Evolutionary conservation across 805 yeast species (phyloP).

Genomic region (Candida boidinii): DNA sequence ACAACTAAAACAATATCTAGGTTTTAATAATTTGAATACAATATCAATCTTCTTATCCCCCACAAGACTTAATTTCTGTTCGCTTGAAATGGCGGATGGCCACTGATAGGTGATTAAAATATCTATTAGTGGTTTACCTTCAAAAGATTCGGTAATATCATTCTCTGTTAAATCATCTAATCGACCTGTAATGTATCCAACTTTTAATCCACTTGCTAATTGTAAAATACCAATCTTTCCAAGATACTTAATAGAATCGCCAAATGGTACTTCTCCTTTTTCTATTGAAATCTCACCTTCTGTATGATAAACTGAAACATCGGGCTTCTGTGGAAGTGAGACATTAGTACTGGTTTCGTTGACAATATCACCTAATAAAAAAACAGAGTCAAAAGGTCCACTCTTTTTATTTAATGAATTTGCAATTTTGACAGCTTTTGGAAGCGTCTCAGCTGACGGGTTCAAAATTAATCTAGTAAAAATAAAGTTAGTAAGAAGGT

Average conservation of each 20-base stretch:
- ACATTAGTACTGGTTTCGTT: conserved; percentile 4
- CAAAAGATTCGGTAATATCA: conserved; percentile 10
- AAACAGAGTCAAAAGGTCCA: conserved; percentile 55
- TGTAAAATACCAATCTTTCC: conserved; percentile 29
- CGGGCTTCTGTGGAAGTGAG: conserved; percentile 10
- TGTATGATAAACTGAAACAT: conserved; percentile 15
- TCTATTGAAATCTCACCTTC: conserved; percentile 13
- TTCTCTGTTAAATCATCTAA: conserved; percentile 18
- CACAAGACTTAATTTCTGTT: conserved; percentile 31
- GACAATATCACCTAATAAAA: conserved; percentile 42
- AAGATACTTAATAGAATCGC: conserved; percentile 22
- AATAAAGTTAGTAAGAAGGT: too few species aligned
- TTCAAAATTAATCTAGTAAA: conserved; percentile 30
- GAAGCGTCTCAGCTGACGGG: conserved; percentile 33
- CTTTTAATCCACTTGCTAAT: conserved; percentile 33
- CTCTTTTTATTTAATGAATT: conserved; percentile 44
- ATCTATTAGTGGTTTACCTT: conserved; percentile 31
- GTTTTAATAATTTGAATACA: conserved; percentile 35
- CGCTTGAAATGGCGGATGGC: conserved; percentile 45
- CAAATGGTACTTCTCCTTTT: conserved; percentile 7
- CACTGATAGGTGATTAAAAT: conserved; percentile 51
- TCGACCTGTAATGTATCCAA: conserved; percentile 36
- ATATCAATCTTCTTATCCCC: conserved; percentile 40
- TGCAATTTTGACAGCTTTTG: conserved; percentile 35
- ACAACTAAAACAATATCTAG: conserved; percentile 60